phyloP scores from a whole-genome alignment of 495 filamentous ascomycete genomes.

The Friedmanniomyces simplex region DNA sequence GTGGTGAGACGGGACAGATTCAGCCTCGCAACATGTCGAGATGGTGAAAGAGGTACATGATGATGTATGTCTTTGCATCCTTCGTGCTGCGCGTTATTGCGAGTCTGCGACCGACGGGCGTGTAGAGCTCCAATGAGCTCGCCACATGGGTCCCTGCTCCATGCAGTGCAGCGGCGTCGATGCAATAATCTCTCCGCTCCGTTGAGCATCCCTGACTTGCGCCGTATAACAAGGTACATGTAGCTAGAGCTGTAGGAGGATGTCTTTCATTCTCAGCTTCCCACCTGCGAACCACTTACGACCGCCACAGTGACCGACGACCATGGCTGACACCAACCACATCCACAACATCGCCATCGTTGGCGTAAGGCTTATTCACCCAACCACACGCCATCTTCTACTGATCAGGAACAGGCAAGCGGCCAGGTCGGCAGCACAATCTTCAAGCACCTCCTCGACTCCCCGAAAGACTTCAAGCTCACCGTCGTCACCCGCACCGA shows the following conservation, averaged over 20 bases:
- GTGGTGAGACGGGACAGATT: too few relatives aligned
- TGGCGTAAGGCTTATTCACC: conserved; percentile 8
- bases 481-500: conserved; percentile 43
- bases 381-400: background rate
- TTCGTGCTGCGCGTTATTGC: too few relatives aligned
- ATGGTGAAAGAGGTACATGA: too few relatives aligned
- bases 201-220: background rate
- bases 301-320: background rate
- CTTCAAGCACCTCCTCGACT: conserved; percentile 39
- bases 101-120: too few relatives aligned
- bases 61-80: too few relatives aligned
- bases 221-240: background rate
- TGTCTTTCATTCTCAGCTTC: background rate
- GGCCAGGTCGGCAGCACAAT: conserved; percentile 50
- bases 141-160: too few relatives aligned
- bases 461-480: conserved; percentile 27
- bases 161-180: too few relatives aligned
- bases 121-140: too few relatives aligned
- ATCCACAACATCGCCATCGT: conserved; percentile 24
- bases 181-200: background rate
- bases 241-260: background rate
- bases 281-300: background rate
- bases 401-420: conserved; percentile 36
- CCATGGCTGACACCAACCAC: conserved; percentile 10
- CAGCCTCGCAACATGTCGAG: too few relatives aligned